Evolutionary conservation across 805 yeast genomes (phyloP), one percentile per base, ranked within the genome.

Genomic region (Cyberlindnera americana): DNA sequence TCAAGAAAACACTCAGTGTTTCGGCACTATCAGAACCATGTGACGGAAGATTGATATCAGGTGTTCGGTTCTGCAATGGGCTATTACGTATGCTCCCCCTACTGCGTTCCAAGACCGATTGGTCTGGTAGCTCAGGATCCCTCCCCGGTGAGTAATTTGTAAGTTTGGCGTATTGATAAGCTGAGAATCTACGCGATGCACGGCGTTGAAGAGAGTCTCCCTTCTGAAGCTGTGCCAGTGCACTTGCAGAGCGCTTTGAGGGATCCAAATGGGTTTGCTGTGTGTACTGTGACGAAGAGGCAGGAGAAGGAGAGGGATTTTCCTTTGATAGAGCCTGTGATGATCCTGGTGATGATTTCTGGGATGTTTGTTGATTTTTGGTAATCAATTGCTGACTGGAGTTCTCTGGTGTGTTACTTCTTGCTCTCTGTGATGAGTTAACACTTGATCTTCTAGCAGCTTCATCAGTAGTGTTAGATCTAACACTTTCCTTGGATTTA

Each of bases 151-250:
- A 57, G 43, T 64, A 65, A 44, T 73, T 77, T 0, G 86, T 68
- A 10, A 85, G 69, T 53, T 83, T 85, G 1, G 95, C 87, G 62
- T 82, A 81, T 55, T 91, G 98, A 46, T 90, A 91, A 0, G 97
- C 96, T 5, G 96, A 88, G 57, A 83, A 91, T 40, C 99, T 69
- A 51, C 91, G 83, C 0, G 97, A 90, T 0, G 98, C 99, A 46
- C 96, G 75, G 50, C 99, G 74, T 66, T 83, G 95, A 23, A 93
- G 66, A 3, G 86, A 83, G 34, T 85, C 86, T 3, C 90, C 87
- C 33, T 81, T 79, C 54, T 91, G 96, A 9, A 91, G 67, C 50
- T 85, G 86, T 0, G 79, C 69, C 21, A 90, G 67, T 0, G 96
- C 88, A 50, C 83, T 88, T 16, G 36, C 26, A 2, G 46, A 30